Base-by-base conservation (phyloP, 1,284 basidiomycete genomes). In the Ustilago lituana region DNA sequence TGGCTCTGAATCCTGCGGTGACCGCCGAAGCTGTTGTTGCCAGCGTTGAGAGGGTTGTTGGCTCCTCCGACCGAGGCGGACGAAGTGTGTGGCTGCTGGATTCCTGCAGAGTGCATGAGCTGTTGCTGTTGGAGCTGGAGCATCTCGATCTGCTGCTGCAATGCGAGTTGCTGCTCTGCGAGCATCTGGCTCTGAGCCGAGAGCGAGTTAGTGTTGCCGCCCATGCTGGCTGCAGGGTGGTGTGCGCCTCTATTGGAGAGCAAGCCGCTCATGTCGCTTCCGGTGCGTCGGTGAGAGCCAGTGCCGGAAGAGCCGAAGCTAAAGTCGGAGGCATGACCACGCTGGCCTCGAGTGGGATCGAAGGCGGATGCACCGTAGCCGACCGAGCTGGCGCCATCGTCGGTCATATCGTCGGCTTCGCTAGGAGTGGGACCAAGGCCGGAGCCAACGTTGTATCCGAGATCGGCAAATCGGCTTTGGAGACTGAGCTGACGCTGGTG, bases 1-100 rank as follows among this genome's bases (percentile, higher is more conserved):
- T 83, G 84, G 77, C 93, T 94, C 82, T 95, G 93, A 9, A 95
- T 91, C 46, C 94, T 90, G 57, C 94, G 88, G 80, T 97, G 94
- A 57, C 59, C 63, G 15, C 64, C 68, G 9, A 57, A 63, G 53
- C 49, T 50, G 29, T 59, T 49, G 6, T 15, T 41, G 36, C 47
- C 45, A 26, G 51, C 53, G 48, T 57, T 66, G 48, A 61, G 52
- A 24, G 48, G 40, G 43, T 45, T 66, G 55, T 11, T 29, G 12
- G 38, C 43, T 8, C 19, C 36, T 7, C 38, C 40, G 26, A 15
- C 29, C 2, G 46, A 45, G 80, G 83, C 40, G 78, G 81, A n/a
- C n/a, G n/a, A n/a, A n/a, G n/a, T n/a, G n/a, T n/a, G n/a, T n/a
- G n/a, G n/a, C n/a, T n/a, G n/a, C n/a, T n/a, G n/a, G n/a, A n/a